Percentiles rank a stretch among this genome's conserved stretches.
These are phyloP conservation scores for Novymonas esmeraldas DNA, from an alignment of 208 protist species.

Conservation along the genomic window DNA sequence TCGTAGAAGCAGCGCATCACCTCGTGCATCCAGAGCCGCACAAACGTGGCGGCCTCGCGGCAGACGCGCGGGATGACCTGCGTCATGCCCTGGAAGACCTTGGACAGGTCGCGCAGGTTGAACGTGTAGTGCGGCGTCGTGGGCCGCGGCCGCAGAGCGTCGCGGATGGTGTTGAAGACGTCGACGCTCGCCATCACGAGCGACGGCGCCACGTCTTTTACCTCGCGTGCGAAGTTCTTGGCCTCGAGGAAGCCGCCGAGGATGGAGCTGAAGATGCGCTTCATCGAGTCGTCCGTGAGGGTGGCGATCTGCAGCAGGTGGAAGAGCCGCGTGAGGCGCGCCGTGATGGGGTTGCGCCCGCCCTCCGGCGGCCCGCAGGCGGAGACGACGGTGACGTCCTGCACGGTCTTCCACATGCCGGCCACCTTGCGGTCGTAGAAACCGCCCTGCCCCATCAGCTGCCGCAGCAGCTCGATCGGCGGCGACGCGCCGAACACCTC, in stretches of 20 bases:
- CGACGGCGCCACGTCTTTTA: slow-evolving; percentile 60
- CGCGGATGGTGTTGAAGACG: slow-evolving; percentile 91
- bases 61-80: slow-evolving; percentile 92
- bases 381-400: slow-evolving; percentile 95
- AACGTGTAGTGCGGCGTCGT: slow-evolving; percentile 99
- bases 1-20: slow-evolving; percentile 96
- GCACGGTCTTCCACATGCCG: slow-evolving; percentile 95
- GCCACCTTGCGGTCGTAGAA: slow-evolving; percentile 97
- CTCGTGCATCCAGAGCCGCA: slow-evolving; percentile 97
- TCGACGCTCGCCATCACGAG: slow-evolving; percentile 91
- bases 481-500: slow-evolving; percentile 97
- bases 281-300: slow-evolving; percentile 94
- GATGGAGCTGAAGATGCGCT: slow-evolving; percentile 95
- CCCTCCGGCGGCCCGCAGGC: slow-evolving; percentile 96
- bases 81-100: slow-evolving; percentile 95
- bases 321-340: slow-evolving; percentile 95
- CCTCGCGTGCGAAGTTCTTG: slow-evolving; percentile 85
- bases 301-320: slow-evolving; percentile 94
- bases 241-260: slow-evolving; percentile 89
- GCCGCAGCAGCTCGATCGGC: slow-evolving; percentile 97
- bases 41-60: slow-evolving; percentile 54
- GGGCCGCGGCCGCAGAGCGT: slow-evolving; percentile 95
- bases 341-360: slow-evolving; percentile 94
- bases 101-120: slow-evolving; percentile 97
- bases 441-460: slow-evolving; percentile 96